phyloP scores from a whole-genome alignment of 805 yeast species.

The Ogataea nitratoaversa region DNA sequence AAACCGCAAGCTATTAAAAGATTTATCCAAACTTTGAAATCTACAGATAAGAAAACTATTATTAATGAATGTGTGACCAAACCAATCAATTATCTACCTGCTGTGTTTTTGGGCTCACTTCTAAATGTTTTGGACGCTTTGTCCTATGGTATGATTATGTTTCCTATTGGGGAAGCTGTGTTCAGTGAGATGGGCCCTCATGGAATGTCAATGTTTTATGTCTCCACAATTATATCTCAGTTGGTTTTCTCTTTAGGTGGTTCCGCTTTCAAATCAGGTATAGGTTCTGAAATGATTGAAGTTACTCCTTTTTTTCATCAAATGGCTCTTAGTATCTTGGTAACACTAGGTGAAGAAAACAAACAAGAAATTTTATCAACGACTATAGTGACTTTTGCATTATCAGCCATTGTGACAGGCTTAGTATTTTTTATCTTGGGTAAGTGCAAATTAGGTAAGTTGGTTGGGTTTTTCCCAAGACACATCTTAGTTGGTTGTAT shows the following conservation, averaged over 20 bases:
- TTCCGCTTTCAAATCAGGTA: constrained; percentile 82
- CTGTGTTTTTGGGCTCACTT: constrained; percentile 79
- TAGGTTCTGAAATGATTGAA: constrained; percentile 98
- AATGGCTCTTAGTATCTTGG: constrained; percentile 75
- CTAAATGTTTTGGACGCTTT: constrained; percentile 88
- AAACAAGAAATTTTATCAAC: constrained; percentile 66
- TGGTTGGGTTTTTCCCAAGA: constrained; percentile 93
- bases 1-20: constrained; percentile 2
- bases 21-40: constrained; percentile 1
- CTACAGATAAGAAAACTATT: constrained; percentile 20
- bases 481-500: constrained; percentile 96
- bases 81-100: constrained; percentile 58
- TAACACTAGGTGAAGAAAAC: constrained; percentile 41
- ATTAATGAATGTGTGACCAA: constrained; percentile 25
- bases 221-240: constrained; percentile 87
- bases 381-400: constrained; percentile 78
- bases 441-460: constrained; percentile 70
- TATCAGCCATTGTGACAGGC: constrained; percentile 85
- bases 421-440: constrained; percentile 74
- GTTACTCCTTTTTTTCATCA: constrained; percentile 98
- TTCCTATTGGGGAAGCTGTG: constrained; percentile 79
- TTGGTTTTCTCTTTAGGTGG: constrained; percentile 86
- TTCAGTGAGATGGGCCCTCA: constrained; percentile 80
- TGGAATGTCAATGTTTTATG: constrained; percentile 91
- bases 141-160: constrained; percentile 96